phyloP scores from a whole-genome alignment of 2,329 filamentous ascomycete genomes.

The Colletotrichum scovillei region DNA sequence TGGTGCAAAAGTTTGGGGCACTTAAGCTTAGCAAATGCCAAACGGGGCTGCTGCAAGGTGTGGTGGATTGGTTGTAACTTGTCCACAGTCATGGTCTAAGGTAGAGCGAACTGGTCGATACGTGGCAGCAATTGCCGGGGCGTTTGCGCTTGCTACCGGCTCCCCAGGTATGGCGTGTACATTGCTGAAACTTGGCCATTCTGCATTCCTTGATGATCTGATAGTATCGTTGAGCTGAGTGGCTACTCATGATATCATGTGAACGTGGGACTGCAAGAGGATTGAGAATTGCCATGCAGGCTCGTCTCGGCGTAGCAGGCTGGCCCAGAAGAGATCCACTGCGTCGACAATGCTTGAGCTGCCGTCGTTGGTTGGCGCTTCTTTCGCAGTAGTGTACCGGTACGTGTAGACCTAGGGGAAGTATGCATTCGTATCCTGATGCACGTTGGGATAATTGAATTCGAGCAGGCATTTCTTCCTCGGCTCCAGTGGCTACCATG shows the following conservation, averaged over 20 bases:
- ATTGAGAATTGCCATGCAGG: neutral
- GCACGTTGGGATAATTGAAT: neutral
- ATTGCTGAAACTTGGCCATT: neutral
- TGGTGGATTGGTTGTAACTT: neutral
- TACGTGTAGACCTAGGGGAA: too few relatives aligned
- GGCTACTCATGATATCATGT: neutral
- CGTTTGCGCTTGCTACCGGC: neutral
- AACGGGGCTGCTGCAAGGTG: constrained; percentile 25
- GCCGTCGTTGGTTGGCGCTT: too few relatives aligned
- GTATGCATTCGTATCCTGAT: neutral
- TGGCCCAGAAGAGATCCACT: neutral
- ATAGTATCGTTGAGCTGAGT: neutral
- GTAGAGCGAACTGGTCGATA: neutral
- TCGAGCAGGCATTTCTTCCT: neutral
- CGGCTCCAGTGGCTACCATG: neutral
- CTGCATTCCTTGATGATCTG: neutral
- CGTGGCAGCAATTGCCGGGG: constrained; percentile 22
- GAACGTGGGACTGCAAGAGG: neutral
- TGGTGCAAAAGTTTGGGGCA: constrained; percentile 26
- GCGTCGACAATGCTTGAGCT: neutral
- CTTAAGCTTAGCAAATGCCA: constrained; percentile 34
- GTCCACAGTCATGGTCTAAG: neutral
- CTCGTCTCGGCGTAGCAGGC: neutral
- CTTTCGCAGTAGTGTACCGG: too few relatives aligned
- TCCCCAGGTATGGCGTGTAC: neutral